Conservation (phyloP, 176 grass and related monocot species). For the Carex parvula region DNA sequence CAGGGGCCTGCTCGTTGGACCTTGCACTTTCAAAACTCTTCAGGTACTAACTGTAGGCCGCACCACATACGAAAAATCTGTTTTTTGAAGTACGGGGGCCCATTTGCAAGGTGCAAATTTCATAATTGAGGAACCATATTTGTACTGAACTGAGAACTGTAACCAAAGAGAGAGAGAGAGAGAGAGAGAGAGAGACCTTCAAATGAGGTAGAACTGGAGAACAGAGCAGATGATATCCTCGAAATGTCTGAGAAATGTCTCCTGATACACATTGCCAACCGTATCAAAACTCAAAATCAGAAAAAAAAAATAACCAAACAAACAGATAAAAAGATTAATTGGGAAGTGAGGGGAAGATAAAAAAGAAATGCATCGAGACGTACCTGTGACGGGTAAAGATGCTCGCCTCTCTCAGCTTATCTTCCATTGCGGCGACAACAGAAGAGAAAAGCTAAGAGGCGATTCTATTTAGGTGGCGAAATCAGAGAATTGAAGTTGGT, state of each 20-base stretch:
- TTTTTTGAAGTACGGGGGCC: not conserved
- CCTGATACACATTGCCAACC: conserved; percentile 17
- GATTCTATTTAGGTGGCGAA: not conserved
- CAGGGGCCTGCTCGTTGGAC: not conserved
- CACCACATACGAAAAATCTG: not conserved
- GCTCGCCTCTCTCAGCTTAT: conserved; percentile 16
- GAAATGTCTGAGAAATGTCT: conserved; percentile 18
- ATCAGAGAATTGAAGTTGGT: not conserved
- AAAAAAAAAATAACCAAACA: not conserved
- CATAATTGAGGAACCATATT: not conserved
- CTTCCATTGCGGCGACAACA: conserved; percentile 9
- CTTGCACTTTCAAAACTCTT: not conserved
- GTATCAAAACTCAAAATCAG: not conserved
- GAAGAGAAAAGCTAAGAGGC: conserved; percentile 6
- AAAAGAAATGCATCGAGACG: not conserved
- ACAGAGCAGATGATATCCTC: conserved; percentile 7
- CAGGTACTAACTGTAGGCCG: not conserved
- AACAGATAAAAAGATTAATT: not conserved
- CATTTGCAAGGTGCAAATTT: not conserved
- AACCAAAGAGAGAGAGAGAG: not conserved
- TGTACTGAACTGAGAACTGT: not conserved
- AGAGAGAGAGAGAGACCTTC: conserved; percentile 11
- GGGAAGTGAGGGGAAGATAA: not conserved
- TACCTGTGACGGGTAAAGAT: conserved; percentile 20
- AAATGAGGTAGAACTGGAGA: not conserved